A percentile compares a stretch with the other conserved stretches of the same genome.
Evolutionary conservation across 805 yeast genomes (phyloP).

Genomic region (Candida verbasci): DNA sequence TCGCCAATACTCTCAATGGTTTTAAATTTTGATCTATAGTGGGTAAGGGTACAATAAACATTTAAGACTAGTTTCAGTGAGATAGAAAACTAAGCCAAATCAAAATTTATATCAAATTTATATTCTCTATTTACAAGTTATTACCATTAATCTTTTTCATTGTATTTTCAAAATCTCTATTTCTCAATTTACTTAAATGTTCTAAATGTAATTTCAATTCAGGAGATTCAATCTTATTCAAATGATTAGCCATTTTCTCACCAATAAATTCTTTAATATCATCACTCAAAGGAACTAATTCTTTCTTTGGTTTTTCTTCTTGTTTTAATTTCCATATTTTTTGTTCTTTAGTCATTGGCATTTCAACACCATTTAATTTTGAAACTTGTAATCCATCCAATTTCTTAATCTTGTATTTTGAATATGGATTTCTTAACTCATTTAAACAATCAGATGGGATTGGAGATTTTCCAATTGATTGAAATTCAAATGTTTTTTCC

Average conservation of each 20-base stretch:
- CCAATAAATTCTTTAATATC: constrained; percentile 58
- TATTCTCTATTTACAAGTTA: constrained; percentile 2
- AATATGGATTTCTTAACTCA: constrained; percentile 73
- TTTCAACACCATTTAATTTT: constrained; percentile 61
- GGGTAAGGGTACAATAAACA: too few species aligned
- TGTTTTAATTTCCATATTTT: constrained; percentile 58
- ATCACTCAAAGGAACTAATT: constrained; percentile 34
- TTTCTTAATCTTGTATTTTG: constrained; percentile 53
- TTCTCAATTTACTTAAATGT: constrained; percentile 24
- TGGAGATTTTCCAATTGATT: constrained; percentile 60
- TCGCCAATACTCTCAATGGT: too few species aligned
- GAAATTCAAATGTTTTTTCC: constrained; percentile 72
- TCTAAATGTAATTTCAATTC: constrained; percentile 37
- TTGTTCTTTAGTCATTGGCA: constrained; percentile 70
- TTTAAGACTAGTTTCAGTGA: too few species aligned
- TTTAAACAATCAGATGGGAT: constrained; percentile 62
- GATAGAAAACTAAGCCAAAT: too few species aligned
- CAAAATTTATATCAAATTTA: too few species aligned
- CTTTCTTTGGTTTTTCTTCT: constrained; percentile 31
- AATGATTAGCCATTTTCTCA: constrained; percentile 38
- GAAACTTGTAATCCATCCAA: constrained; percentile 61
- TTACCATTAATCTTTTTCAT: constrained; percentile 9
- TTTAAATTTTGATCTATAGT: too few species aligned
- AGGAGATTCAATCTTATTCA: constrained; percentile 31
- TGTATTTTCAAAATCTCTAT: constrained; percentile 29